Evolutionary conservation across 2,329 filamentous ascomycete species (phyloP).

Genomic region (Aspergillus pseudonomiae): DNA sequence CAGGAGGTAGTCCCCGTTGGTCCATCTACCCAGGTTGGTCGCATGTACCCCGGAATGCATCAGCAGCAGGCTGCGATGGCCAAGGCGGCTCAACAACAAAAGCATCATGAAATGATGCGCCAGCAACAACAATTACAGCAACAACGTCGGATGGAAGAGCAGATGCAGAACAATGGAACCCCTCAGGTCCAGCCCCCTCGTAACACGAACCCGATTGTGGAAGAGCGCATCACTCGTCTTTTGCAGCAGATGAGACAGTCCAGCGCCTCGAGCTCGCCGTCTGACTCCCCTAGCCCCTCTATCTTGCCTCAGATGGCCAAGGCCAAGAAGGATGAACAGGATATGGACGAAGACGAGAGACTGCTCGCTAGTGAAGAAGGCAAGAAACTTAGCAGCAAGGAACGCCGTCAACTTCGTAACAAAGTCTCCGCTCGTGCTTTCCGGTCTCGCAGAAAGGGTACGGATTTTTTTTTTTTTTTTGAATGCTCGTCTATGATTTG

Average conservation of each 20-base stretch:
- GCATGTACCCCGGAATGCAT: constrained; percentile 92
- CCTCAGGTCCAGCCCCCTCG: constrained; percentile 38
- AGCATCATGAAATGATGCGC: constrained; percentile 61
- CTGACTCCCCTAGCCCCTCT: constrained; percentile 46
- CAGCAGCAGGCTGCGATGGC: constrained; percentile 80
- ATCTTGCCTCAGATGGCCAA: constrained; percentile 69
- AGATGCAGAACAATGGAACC: constrained; percentile 28
- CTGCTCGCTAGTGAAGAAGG: constrained; percentile 94
- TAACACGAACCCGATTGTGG: constrained; percentile 69
- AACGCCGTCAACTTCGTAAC: constrained; percentile 94
- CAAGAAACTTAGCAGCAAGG: constrained; percentile 98
- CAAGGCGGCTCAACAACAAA: constrained; percentile 70
- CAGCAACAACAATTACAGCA: constrained; percentile 52
- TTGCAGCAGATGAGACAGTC: constrained; percentile 86
- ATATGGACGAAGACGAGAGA: constrained; percentile 98
- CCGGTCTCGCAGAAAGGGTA: constrained; percentile 97
- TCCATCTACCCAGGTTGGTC: constrained; percentile 63
- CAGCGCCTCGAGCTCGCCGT: constrained; percentile 58
- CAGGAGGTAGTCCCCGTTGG: constrained; percentile 60
- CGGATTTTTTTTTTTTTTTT: constrained; percentile 31
- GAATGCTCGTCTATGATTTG: constrained; percentile 4
- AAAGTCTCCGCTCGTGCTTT: constrained; percentile 98
- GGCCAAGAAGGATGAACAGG: constrained; percentile 89
- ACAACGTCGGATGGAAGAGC: constrained; percentile 32
- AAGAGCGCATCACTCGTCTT: constrained; percentile 92